Evolutionary conservation across 106 monocot genomes (phyloP).

Genomic region (Hemerocallis citrina): DNA sequence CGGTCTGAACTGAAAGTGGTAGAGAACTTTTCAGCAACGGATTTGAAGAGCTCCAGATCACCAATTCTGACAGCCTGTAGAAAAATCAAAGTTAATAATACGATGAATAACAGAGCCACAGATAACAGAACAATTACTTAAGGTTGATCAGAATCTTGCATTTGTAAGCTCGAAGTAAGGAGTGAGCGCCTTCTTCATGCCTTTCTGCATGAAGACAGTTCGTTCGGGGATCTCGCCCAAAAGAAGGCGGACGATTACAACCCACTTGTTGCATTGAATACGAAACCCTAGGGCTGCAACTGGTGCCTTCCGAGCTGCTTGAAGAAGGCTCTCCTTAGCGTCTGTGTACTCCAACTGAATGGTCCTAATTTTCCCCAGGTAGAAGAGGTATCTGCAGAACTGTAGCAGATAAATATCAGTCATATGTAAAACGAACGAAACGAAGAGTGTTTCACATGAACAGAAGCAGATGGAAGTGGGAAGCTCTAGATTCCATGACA

Average conservation of each 20-base stretch:
- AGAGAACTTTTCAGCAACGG: slow-evolving; percentile 77
- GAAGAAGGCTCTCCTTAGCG: slow-evolving; percentile 91
- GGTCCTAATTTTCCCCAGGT: slow-evolving; percentile 92
- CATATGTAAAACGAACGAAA: no score
- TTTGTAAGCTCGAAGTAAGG: slow-evolving; percentile 98
- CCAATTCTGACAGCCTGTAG: slow-evolving; percentile 90
- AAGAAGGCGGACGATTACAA: slow-evolving; percentile 79
- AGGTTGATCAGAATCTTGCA: slow-evolving; percentile 22
- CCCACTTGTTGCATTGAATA: slow-evolving; percentile 97
- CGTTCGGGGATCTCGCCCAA: slow-evolving; percentile 95
- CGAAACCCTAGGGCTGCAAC: slow-evolving; percentile 75
- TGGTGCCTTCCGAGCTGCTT: slow-evolving; percentile 93
- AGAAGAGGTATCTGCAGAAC: slow-evolving; percentile 91
- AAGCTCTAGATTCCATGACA: background rate
- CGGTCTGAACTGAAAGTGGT: slow-evolving; percentile 53
- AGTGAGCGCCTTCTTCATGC: slow-evolving; percentile 82
- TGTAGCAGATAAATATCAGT: slow-evolving; percentile 14
- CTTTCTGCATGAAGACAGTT: slow-evolving; percentile 98
- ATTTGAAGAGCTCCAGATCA: slow-evolving; percentile 77
- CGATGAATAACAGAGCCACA: background rate
- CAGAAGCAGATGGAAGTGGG: background rate
- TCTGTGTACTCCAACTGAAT: slow-evolving; percentile 98
- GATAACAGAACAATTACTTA: background rate
- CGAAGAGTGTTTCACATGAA: background rate
- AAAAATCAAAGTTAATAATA: background rate